A percentile compares a stretch with the other conserved stretches of the same genome.
These are phyloP conservation scores for Babesia bovis DNA, from an alignment of 169 alveolate species.

Conservation along the genomic window DNA sequence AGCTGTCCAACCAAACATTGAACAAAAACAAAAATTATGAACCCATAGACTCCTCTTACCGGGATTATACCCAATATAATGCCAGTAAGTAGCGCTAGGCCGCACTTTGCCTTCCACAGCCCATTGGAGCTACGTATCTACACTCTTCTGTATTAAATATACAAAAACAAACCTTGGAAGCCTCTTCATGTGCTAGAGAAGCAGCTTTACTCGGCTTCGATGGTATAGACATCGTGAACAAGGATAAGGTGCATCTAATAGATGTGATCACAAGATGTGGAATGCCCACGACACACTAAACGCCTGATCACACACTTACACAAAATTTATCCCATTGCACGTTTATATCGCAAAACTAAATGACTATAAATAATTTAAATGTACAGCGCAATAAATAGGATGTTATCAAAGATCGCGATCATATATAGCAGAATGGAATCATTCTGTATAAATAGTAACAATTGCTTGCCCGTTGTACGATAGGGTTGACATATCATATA, in stretches of 20 bases:
- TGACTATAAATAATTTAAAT: too few relatives aligned
- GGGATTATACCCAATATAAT: slow-evolving; percentile 46
- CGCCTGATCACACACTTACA: neutral
- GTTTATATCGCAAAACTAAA: too few relatives aligned
- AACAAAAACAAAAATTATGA: slow-evolving; percentile 20
- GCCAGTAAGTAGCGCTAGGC: slow-evolving; percentile 41
- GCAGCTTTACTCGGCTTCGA: neutral
- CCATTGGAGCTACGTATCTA: neutral
- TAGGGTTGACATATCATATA: slow-evolving; percentile 3
- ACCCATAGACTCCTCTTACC: slow-evolving; percentile 47
- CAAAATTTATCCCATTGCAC: too few relatives aligned
- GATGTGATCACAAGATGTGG: neutral
- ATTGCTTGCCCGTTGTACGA: too few relatives aligned
- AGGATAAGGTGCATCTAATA: neutral
- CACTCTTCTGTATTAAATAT: neutral
- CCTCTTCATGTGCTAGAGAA: neutral
- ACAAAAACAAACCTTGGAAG: slow-evolving; percentile 13
- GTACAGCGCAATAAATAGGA: too few relatives aligned
- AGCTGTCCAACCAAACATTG: slow-evolving; percentile 42
- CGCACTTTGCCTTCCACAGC: slow-evolving; percentile 30
- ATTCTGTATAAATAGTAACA: too few relatives aligned
- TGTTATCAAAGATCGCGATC: too few relatives aligned
- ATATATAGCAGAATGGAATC: too few relatives aligned
- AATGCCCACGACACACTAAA: neutral
- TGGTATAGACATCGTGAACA: slow-evolving; percentile 3